These are phyloP conservation scores for Hypoxylon crocopeplum DNA, from an alignment of 495 filamentous ascomycete species.

Conservation along the genomic window DNA sequence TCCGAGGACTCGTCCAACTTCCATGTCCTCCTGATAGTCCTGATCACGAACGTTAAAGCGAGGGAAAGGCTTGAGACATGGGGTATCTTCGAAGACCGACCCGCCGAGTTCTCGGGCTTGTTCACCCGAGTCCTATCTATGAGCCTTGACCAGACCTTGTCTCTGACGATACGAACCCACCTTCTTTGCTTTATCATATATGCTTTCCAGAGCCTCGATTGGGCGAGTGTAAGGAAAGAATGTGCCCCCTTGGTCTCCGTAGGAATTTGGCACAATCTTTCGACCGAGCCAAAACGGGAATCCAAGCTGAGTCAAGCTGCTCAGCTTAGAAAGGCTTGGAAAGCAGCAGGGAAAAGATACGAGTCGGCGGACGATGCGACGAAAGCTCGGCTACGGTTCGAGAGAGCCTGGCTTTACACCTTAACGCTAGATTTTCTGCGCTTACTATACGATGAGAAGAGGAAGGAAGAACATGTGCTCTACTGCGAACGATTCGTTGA, in stretches of 20 bases:
- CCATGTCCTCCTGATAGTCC: constrained; percentile 82
- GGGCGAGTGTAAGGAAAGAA: constrained; percentile 87
- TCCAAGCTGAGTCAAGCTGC: constrained; percentile 69
- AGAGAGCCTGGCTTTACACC: constrained; percentile 91
- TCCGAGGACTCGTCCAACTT: constrained; percentile 87
- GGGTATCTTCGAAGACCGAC: constrained; percentile 81
- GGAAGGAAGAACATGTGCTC: constrained; percentile 66
- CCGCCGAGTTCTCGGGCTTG: constrained; percentile 84
- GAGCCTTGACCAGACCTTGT: constrained; percentile 79
- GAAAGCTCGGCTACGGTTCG: constrained; percentile 84
- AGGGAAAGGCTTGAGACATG: constrained; percentile 87
- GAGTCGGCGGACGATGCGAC: constrained; percentile 82
- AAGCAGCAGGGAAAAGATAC: constrained; percentile 82
- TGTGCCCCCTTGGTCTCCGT: constrained; percentile 95
- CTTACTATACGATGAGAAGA: constrained; percentile 66
- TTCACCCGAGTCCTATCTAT: constrained; percentile 92
- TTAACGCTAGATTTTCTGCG: constrained; percentile 84
- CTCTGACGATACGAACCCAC: constrained; percentile 73
- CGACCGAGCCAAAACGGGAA: constrained; percentile 70
- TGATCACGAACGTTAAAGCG: constrained; percentile 87
- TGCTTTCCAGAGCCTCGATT: constrained; percentile 94
- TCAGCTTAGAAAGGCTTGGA: constrained; percentile 87
- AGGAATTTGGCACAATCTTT: constrained; percentile 92
- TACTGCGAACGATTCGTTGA: constrained; percentile 96
- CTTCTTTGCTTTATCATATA: constrained; percentile 86